Base-by-base conservation (phyloP, 768 basidiomycete genomes). In the Chlorophyllum brunneum region DNA sequence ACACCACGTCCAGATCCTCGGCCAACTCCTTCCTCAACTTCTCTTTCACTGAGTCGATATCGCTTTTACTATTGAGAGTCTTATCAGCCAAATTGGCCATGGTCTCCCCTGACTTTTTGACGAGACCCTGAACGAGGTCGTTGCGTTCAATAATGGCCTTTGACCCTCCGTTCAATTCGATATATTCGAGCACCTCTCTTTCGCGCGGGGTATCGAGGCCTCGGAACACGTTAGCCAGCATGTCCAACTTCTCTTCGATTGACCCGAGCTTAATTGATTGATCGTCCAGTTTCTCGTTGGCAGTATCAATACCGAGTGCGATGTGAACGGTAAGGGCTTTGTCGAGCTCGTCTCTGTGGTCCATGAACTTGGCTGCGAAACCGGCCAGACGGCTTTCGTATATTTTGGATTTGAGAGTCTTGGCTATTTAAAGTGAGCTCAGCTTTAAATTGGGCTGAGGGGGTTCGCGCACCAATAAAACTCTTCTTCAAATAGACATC, bases 401-500 rank as follows among this genome's bases (percentile, higher is more conserved):
- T 3, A 63, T 56, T 2, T 51, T 61, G 1, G 68, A 53, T 56
- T 71, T 73, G 22, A 73, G 47, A 11, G 69, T 69, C 47, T 67
- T 72, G 13, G 67, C 73, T 74, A 31, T 7, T 5, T 13, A 26
- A 2, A 31, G 39, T 49, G 27, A 60, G 53, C 15, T 24, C 20
- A 2, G 36, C 27, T 20, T 26, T 15, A 22, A 20, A 9, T 15
- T 13, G 8, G 18, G 26, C 20, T 43, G 15, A 4, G 7, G 6
- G 34, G 22, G 9, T 18, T 5, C 22, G 64, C 69, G 15, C 13
- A 69, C 74, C 67, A 4, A 77, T 55, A 42, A 76, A 65, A 15
- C 67, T 63, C 45, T 75, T 74, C 55, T 76, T 77, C 27, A 71
- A 49, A 51, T 79, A 80, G 2, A 65, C 64, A 49, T 81, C 78